Base-by-base conservation (phyloP, 345 rosid genomes). In the Combretum micranthum region DNA sequence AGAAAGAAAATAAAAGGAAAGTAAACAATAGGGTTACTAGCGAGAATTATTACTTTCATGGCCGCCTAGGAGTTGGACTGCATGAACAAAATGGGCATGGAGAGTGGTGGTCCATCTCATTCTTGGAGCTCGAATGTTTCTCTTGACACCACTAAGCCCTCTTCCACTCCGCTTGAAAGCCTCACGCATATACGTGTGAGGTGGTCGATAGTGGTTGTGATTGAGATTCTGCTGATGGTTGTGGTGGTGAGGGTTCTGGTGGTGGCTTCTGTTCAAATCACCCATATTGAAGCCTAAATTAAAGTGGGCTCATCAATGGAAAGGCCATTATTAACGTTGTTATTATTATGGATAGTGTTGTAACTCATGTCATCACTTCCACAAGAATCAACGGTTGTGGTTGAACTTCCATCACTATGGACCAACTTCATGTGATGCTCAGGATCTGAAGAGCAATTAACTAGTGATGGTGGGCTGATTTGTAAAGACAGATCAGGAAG, bases 41-140 rank as follows among this genome's bases (percentile, higher is more conserved):
- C 9, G 39, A 32, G 13, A 19, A 39, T 67, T 75, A 39, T 67
- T 75, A 83, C 97, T 92, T 79, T 88, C 98, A 75, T 92, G 98
- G 70, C 98, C 98, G 15, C 98, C 98, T 26, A 92, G 97, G 60
- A 92, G 97, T 78, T 92, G 96, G 64, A 92, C 97, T 9, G 93
- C 95, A 63, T 92, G 98, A 48, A 92, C 88, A 50, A 92, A 92
- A 61, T 84, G 98, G 37, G 97, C 84, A 62, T 92, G 98, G 10
- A 92, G 95, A 56, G 97, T 83, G 4, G 95, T 72, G 44, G 98
- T 92, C 98, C 98, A 92, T 76, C 98, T 74, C 98, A 92, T 92
- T 78, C 98, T 84, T 13, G 98, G 97, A 69, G 95, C 97, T 76
- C 97, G 76, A 13, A 79, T 51, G 71, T 80, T 86, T 76, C 95